Percentiles rank a stretch among this genome's conserved stretches.
Evolutionary conservation across 352 stramenopile species (phyloP).

Genomic region (Phytophthora lateralis): DNA sequence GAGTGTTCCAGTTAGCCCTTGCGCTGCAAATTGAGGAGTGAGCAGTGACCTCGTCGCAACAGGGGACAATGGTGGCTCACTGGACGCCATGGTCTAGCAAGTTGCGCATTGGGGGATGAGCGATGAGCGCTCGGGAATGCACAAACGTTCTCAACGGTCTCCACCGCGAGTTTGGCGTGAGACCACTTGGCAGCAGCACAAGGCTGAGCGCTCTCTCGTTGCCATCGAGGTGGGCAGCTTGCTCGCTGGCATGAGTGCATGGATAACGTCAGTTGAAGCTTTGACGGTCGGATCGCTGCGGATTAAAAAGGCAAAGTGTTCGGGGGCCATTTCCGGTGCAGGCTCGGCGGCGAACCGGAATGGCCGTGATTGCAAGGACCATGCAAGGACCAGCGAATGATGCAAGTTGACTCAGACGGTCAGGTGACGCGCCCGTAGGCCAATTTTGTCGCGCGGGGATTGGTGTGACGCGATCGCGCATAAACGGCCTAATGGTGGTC

Average conservation of each 20-base stretch:
- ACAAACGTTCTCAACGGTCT: constrained; percentile 7
- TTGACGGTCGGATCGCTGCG: not conserved
- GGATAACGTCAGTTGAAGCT: not conserved
- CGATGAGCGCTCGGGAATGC: constrained; percentile 8
- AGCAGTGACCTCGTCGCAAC: constrained; percentile 6
- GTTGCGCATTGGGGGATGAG: constrained; percentile 6
- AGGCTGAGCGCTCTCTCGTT: not conserved
- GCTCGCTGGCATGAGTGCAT: not conserved
- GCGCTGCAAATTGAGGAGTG: constrained; percentile 23
- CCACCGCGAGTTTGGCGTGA: not conserved
- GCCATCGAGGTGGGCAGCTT: not conserved
- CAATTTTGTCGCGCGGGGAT: no score
- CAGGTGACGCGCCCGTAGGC: not conserved
- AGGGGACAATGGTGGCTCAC: not conserved
- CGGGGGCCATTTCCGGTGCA: not conserved
- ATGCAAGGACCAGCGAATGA: not conserved
- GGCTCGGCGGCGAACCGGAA: not conserved
- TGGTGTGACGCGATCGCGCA: no score
- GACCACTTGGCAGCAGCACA: not conserved
- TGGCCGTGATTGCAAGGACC: not conserved
- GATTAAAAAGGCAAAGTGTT: not conserved
- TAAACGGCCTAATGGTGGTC: no score
- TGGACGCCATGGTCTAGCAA: not conserved
- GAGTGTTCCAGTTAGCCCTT: not conserved
- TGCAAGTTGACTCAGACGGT: not conserved